phyloP scores from a whole-genome alignment of 768 basidiomycete genomes.

The Clitopilus passeckerianus region DNA sequence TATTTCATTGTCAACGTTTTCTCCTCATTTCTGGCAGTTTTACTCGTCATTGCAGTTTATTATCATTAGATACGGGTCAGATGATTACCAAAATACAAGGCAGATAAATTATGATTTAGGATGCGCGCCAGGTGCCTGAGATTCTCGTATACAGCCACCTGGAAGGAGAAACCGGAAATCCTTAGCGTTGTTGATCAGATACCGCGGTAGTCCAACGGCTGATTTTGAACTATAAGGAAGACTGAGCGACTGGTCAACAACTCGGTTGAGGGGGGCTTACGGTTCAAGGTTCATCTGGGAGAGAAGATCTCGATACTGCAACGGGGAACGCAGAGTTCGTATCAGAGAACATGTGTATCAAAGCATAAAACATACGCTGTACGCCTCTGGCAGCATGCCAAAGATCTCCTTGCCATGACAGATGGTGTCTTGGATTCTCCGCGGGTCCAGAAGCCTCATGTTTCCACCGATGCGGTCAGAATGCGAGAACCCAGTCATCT shows the following conservation, averaged over 20 bases:
- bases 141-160: slow-evolving; percentile 42
- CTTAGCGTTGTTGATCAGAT: slow-evolving; percentile 44
- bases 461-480: slow-evolving; percentile 53
- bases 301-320: slow-evolving; percentile 48
- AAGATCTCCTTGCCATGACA: slow-evolving; percentile 61
- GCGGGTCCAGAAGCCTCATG: slow-evolving; percentile 39
- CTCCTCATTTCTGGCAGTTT: neutral
- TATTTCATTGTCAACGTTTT: neutral
- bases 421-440: slow-evolving; percentile 51
- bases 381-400: slow-evolving; percentile 61
- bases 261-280: slow-evolving; percentile 23
- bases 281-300: slow-evolving; percentile 49
- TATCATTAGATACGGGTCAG: neutral
- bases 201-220: slow-evolving; percentile 48
- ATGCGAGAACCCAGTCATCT: slow-evolving; percentile 61
- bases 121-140: neutral
- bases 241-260: neutral
- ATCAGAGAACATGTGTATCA: neutral
- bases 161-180: slow-evolving; percentile 50
- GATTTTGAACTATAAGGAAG: slow-evolving; percentile 26
- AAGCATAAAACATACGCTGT: slow-evolving; percentile 33
- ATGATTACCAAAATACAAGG: neutral
- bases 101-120: neutral
- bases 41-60: neutral
- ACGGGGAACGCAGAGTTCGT: neutral